These are phyloP conservation scores for Xanthoconium purpureum DNA, from an alignment of 768 basidiomycete species.

Conservation along the genomic window DNA sequence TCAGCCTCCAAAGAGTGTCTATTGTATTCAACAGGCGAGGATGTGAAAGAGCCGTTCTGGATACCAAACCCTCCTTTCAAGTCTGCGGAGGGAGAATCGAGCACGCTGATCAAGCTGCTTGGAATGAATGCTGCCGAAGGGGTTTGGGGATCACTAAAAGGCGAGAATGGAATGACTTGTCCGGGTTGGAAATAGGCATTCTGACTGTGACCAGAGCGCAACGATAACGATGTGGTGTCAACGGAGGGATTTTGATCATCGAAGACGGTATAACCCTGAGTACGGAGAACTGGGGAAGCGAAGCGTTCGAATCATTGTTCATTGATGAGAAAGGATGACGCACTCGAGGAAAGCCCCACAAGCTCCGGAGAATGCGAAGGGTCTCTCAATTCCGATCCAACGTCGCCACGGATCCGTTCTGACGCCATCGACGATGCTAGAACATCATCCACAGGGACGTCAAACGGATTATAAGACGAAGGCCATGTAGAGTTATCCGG, in stretches of 20 bases:
- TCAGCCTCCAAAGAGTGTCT: conserved; percentile 27
- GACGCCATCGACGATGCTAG: conserved; percentile 13
- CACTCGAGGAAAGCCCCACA: conserved; percentile 32
- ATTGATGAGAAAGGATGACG: conserved; percentile 24
- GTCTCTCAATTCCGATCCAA: conserved; percentile 14
- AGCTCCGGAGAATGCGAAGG: conserved; percentile 26
- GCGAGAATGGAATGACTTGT: conserved; percentile 42
- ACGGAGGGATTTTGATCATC: conserved; percentile 39
- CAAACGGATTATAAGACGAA: conserved; percentile 33
- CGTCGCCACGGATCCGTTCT: conserved; percentile 6
- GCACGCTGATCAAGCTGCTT: conserved; percentile 43
- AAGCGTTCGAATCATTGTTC: conserved; percentile 9
- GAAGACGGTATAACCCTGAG: conserved; percentile 41
- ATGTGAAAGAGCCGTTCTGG: conserved; percentile 27
- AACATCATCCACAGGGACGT: conserved; percentile 21
- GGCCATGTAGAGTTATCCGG: conserved; percentile 21
- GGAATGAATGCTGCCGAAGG: conserved; percentile 54
- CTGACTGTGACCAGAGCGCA: conserved; percentile 11
- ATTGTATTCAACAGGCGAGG: conserved; percentile 43
- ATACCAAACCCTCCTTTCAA: conserved; percentile 38
- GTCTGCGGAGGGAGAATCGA: conserved; percentile 55
- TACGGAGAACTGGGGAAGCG: conserved; percentile 20
- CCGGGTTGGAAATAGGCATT: conserved; percentile 14
- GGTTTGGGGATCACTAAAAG: conserved; percentile 45
- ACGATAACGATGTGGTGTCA: conserved; percentile 16